phyloP scores from a whole-genome alignment of 208 protist genomes.

The Wallacemonas sp. region DNA sequence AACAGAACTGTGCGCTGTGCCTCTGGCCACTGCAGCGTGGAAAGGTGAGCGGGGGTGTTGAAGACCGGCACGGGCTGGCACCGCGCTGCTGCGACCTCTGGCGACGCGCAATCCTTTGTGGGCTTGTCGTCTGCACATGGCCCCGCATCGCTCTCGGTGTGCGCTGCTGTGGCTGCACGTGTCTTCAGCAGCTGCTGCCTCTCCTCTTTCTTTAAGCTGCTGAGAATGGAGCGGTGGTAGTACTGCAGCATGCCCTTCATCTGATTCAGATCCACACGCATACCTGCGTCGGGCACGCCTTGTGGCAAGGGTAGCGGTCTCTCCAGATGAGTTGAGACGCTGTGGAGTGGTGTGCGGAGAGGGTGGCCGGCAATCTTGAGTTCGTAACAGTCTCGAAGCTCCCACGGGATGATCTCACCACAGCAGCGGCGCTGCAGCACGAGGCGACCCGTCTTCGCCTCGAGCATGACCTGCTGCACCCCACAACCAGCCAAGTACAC shows the following conservation, averaged over 20 bases:
- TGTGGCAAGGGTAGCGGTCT: constrained; percentile 24
- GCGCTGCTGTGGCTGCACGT: no score
- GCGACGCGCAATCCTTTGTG: no score
- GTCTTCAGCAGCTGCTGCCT: no score
- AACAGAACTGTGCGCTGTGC: constrained; percentile 41
- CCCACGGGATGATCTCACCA: constrained; percentile 41
- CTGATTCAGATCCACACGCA: constrained; percentile 30
- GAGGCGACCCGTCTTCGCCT: constrained; percentile 23
- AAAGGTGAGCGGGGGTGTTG: no score
- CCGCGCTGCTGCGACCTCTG: no score
- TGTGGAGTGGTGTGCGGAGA: background rate
- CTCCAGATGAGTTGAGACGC: background rate
- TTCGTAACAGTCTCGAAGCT: constrained; percentile 52
- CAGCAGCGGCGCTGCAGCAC: constrained; percentile 48
- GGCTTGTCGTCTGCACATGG: no score
- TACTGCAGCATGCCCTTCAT: constrained; percentile 60
- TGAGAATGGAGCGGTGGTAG: constrained; percentile 34
- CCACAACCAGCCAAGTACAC: constrained; percentile 53
- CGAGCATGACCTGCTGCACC: constrained; percentile 41
- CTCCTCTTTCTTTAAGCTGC: background rate
- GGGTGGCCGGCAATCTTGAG: constrained; percentile 12
- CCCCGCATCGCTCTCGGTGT: no score
- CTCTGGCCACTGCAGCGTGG: constrained; percentile 2
- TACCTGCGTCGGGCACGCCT: constrained; percentile 19
- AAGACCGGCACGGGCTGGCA: no score